These are phyloP conservation scores for Trichoderma arundinaceum DNA, from an alignment of 2,329 filamentous ascomycete species.

Conservation along the genomic window DNA sequence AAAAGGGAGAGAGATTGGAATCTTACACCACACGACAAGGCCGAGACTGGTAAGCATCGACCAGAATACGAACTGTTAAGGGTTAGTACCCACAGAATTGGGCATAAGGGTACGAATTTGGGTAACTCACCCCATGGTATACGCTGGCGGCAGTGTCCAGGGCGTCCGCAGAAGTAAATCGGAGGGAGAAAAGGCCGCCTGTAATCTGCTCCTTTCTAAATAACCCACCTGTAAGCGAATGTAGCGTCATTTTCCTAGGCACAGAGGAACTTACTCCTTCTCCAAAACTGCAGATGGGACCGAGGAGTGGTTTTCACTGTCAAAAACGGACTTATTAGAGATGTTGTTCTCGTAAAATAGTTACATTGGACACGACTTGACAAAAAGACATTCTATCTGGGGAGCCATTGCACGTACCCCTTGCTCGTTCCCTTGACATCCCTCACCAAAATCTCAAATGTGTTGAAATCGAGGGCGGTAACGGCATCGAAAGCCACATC, in stretches of 20 bases:
- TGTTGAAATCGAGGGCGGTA: slow-evolving; percentile 87
- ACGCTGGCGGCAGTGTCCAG: slow-evolving; percentile 86
- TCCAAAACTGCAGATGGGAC: slow-evolving; percentile 61
- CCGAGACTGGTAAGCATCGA: slow-evolving; percentile 89
- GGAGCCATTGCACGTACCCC: slow-evolving; percentile 98
- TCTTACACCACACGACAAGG: slow-evolving; percentile 88
- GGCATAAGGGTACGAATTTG: background rate
- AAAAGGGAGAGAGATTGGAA: background rate
- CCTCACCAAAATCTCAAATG: slow-evolving; percentile 85
- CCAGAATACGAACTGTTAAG: slow-evolving; percentile 85
- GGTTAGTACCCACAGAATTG: slow-evolving; percentile 8
- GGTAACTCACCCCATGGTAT: slow-evolving; percentile 78
- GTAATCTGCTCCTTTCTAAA: slow-evolving; percentile 76
- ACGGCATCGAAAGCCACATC: slow-evolving; percentile 97
- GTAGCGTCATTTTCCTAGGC: background rate
- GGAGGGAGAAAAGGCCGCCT: slow-evolving; percentile 69
- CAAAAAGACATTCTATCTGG: slow-evolving; percentile 66
- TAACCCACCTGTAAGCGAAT: slow-evolving; percentile 35
- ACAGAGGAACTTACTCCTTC: slow-evolving; percentile 69
- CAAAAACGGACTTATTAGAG: slow-evolving; percentile 54
- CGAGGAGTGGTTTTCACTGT: slow-evolving; percentile 56
- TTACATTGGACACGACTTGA: slow-evolving; percentile 43
- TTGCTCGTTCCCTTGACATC: slow-evolving; percentile 90
- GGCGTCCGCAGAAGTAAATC: slow-evolving; percentile 75
- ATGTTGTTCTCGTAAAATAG: slow-evolving; percentile 27